Evolutionary conservation across 2,329 filamentous ascomycete species (phyloP).

Genomic region (Aaosphaeria pasadenensis): DNA sequence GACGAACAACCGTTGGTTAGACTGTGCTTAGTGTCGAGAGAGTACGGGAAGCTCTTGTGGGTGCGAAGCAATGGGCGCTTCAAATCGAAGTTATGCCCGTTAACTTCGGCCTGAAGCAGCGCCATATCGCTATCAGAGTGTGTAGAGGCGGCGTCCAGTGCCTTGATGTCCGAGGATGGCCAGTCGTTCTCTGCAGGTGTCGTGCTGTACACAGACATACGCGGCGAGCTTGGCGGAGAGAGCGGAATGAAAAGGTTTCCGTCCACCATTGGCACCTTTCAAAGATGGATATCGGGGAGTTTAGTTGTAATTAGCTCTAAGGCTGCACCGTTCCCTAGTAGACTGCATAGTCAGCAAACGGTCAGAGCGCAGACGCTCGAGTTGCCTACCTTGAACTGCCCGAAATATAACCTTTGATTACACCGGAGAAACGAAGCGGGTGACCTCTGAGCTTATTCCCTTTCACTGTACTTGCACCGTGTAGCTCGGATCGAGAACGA

Average conservation of each 20-base stretch:
- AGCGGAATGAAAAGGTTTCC: slow-evolving; percentile 46
- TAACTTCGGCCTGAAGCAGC: slow-evolving; percentile 34
- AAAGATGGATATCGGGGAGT: slow-evolving; percentile 14
- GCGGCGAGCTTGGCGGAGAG: slow-evolving; percentile 50
- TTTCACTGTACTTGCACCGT: background rate
- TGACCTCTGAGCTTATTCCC: too few relatives aligned
- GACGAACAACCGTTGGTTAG: slow-evolving; percentile 21
- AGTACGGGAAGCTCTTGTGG: slow-evolving; percentile 44
- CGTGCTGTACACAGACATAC: slow-evolving; percentile 48
- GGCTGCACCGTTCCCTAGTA: slow-evolving; percentile 19
- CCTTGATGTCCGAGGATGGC: slow-evolving; percentile 38
- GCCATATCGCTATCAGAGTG: slow-evolving; percentile 38
- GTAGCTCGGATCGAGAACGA: slow-evolving; percentile 7
- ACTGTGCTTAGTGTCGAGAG: slow-evolving; percentile 35
- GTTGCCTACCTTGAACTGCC: slow-evolving; percentile 16
- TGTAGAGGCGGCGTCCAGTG: slow-evolving; percentile 31
- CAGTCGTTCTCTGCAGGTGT: slow-evolving; percentile 43
- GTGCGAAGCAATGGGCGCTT: slow-evolving; percentile 41
- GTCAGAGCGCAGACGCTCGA: background rate
- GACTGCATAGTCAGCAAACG: slow-evolving; percentile 19
- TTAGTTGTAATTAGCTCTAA: slow-evolving; percentile 15
- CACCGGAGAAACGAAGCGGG: slow-evolving; percentile 6
- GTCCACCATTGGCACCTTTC: slow-evolving; percentile 42
- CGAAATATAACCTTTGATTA: slow-evolving; percentile 7
- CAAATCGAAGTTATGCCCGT: slow-evolving; percentile 33